Percentiles rank a stretch among this genome's conserved stretches.
Evolutionary conservation across 2,329 filamentous ascomycete species (phyloP).

Genomic region (Rhinocladiella similis): DNA sequence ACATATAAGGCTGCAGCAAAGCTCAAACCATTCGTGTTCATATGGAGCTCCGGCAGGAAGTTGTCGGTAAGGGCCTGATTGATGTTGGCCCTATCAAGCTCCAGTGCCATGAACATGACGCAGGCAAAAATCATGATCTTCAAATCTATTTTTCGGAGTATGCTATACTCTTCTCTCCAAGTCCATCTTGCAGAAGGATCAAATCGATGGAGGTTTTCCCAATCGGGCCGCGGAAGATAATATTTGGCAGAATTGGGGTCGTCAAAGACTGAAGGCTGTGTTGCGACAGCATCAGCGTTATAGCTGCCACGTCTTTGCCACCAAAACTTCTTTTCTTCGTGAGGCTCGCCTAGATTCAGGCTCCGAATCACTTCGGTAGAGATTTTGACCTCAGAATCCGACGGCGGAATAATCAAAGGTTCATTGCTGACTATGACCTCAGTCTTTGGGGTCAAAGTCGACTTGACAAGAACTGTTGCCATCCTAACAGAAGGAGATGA

Average conservation of each 20-base stretch:
- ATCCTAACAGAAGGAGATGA: neutral
- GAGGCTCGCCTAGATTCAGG: slow-evolving; percentile 4
- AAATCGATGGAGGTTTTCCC: slow-evolving; percentile 49
- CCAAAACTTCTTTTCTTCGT: slow-evolving; percentile 28
- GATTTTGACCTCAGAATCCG: neutral
- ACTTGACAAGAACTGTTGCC: neutral
- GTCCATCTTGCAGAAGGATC: slow-evolving; percentile 34
- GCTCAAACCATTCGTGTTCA: slow-evolving; percentile 32
- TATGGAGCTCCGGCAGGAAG: slow-evolving; percentile 46
- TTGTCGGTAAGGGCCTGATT: slow-evolving; percentile 58
- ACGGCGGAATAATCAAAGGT: neutral
- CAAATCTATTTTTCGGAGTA: slow-evolving; percentile 31
- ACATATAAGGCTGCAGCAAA: slow-evolving; percentile 15
- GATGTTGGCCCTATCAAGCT: slow-evolving; percentile 61
- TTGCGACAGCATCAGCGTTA: slow-evolving; percentile 36
- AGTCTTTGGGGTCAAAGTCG: neutral
- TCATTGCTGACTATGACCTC: neutral
- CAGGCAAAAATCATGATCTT: slow-evolving; percentile 38
- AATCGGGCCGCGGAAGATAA: slow-evolving; percentile 27
- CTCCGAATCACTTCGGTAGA: neutral
- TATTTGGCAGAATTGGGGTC: slow-evolving; percentile 40
- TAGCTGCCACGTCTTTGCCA: slow-evolving; percentile 31
- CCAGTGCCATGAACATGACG: slow-evolving; percentile 60
- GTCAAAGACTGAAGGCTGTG: slow-evolving; percentile 45
- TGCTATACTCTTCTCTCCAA: slow-evolving; percentile 24